These are phyloP conservation scores for Ophiognomonia clavigignenti-juglandacearum DNA, from an alignment of 2,329 filamentous ascomycete species.

Conservation along the genomic window DNA sequence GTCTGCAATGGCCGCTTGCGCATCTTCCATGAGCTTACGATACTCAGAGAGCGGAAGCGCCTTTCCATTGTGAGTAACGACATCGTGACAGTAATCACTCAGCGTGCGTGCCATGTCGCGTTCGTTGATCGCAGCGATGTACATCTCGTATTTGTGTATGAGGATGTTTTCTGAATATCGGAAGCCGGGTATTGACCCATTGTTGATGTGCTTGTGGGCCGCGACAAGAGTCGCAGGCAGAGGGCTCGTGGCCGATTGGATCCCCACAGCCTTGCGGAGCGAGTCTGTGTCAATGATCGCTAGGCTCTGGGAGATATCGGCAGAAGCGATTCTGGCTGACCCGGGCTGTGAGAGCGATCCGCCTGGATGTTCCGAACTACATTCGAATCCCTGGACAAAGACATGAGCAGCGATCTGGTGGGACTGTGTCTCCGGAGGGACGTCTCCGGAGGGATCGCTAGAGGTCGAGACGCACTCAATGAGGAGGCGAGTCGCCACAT, in stretches of 20 bases:
- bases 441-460: too few relatives aligned
- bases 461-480: too few relatives aligned
- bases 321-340: background rate
- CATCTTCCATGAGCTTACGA: conserved; percentile 23
- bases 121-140: conserved; percentile 29
- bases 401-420: background rate
- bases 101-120: conserved; percentile 23
- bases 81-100: conserved; percentile 22
- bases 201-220: background rate
- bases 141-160: conserved; percentile 23
- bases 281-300: conserved; percentile 2
- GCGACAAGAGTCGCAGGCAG: background rate
- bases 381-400: background rate
- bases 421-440: too few relatives aligned
- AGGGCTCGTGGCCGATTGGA: background rate
- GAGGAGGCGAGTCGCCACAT: too few relatives aligned
- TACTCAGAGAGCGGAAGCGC: conserved; percentile 22
- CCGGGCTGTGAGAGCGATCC: too few relatives aligned
- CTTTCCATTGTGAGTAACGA: conserved; percentile 26
- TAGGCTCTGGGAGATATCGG: background rate
- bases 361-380: too few relatives aligned
- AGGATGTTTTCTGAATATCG: conserved; percentile 1
- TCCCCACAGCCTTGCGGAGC: background rate
- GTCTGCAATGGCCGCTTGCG: conserved; percentile 24
- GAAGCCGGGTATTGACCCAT: background rate